These are phyloP conservation scores for Pseudogymnoascus sp. DNA, from an alignment of 2,329 filamentous ascomycete species.

Conservation along the genomic window DNA sequence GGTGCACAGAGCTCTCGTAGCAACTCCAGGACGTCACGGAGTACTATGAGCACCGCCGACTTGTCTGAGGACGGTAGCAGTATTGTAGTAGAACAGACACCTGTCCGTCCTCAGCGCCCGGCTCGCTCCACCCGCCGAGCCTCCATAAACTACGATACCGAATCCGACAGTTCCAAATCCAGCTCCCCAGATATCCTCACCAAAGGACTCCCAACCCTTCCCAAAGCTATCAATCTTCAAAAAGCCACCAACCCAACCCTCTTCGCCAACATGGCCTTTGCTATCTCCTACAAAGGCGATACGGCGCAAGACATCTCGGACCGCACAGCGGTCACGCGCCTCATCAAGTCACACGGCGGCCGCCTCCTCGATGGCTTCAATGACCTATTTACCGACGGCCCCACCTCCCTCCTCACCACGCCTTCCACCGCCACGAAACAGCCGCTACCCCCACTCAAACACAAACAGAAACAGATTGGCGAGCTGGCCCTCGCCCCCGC, in stretches of 20 bases:
- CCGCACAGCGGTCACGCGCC: conserved; percentile 41
- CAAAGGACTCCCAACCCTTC: not conserved
- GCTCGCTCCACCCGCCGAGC: not conserved
- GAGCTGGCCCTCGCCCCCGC: conserved; percentile 39
- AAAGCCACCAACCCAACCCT: not conserved
- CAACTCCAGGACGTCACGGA: not conserved
- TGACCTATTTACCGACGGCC: conserved; percentile 56
- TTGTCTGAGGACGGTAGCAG: not conserved
- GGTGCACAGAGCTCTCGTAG: not conserved
- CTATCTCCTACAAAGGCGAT: conserved; percentile 61
- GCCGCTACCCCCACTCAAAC: conserved; percentile 12
- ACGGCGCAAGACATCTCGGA: conserved; percentile 39
- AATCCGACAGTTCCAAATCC: not conserved
- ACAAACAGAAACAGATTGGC: not conserved
- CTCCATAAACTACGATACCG: not conserved
- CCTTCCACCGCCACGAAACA: conserved; percentile 8
- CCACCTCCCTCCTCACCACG: conserved; percentile 22
- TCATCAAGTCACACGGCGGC: conserved; percentile 66
- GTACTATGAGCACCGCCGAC: not conserved
- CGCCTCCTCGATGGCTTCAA: conserved; percentile 71
- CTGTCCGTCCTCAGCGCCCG: not conserved
- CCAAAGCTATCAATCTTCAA: not conserved
- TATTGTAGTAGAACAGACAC: not conserved
- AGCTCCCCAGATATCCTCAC: not conserved
- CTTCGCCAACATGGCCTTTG: conserved; percentile 81